A percentile compares a stretch with the other conserved stretches of the same genome.
phyloP scores from a whole-genome alignment of 352 stramenopile species.

The Phytophthora meadii region DNA sequence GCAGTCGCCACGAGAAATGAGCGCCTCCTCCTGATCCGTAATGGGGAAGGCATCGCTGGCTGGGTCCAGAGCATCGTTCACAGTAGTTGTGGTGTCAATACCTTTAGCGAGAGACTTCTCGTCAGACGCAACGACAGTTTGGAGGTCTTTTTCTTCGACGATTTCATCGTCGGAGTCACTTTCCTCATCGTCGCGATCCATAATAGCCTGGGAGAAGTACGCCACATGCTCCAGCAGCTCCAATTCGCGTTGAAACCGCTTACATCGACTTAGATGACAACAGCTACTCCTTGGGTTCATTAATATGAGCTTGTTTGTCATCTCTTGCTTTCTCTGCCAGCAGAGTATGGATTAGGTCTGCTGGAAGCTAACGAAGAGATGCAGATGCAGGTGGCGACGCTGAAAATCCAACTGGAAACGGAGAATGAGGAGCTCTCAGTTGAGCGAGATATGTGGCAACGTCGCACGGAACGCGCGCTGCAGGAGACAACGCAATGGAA shows the following conservation, averaged over 20 bases:
- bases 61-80: not conserved
- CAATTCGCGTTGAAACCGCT: constrained; percentile 75
- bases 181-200: constrained; percentile 72
- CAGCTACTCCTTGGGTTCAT: constrained; percentile 60
- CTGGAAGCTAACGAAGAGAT: constrained; percentile 84
- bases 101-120: constrained; percentile 7
- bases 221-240: constrained; percentile 79
- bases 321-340: constrained; percentile 56
- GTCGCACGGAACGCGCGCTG: constrained; percentile 64
- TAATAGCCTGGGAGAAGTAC: constrained; percentile 72
- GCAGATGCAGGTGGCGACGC: constrained; percentile 65
- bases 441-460: constrained; percentile 68
- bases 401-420: constrained; percentile 79
- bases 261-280: constrained; percentile 73
- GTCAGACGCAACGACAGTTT: constrained; percentile 12
- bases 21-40: constrained; percentile 32
- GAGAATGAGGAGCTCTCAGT: constrained; percentile 65
- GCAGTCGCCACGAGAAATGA: constrained; percentile 28
- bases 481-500: constrained; percentile 77
- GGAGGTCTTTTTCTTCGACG: constrained; percentile 31
- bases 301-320: constrained; percentile 49
- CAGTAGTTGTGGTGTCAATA: not conserved
- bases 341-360: constrained; percentile 79
- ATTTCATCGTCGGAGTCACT: constrained; percentile 73
- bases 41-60: constrained; percentile 19